A percentile compares a stretch with the other conserved stretches of the same genome.
Conservation (phyloP, 768 basidiomycete genomes). For the Suillus americanus region DNA sequence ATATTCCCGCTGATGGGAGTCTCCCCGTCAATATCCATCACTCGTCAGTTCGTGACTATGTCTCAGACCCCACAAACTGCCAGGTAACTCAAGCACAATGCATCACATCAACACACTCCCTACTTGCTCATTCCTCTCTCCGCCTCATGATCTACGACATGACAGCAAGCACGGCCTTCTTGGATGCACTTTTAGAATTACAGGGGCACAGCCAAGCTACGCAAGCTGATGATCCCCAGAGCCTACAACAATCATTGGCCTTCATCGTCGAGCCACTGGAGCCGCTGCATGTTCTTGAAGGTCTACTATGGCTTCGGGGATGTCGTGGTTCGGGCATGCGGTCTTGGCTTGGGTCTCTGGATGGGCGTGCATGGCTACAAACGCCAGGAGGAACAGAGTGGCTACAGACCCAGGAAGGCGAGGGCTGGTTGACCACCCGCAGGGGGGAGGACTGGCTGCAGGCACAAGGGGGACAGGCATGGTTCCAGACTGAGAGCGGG, state of each 20-base stretch:
- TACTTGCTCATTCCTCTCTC: not conserved
- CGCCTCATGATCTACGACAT: not conserved
- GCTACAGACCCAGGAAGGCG: too few species aligned
- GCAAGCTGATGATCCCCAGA: not conserved
- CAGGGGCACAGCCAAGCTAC: not conserved
- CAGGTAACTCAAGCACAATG: not conserved
- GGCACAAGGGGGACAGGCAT: too few species aligned
- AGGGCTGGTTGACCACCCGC: too few species aligned
- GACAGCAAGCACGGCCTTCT: not conserved
- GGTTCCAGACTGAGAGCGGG: too few species aligned
- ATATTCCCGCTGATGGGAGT: not conserved
- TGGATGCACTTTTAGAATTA: not conserved
- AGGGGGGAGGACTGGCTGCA: too few species aligned
- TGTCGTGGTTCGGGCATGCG: not conserved
- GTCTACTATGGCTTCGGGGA: not conserved
- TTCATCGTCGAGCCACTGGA: not conserved
- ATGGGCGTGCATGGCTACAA: not conserved
- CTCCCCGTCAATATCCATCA: not conserved
- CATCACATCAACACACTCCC: not conserved
- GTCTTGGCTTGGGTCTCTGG: not conserved
- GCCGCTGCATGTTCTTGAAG: not conserved
- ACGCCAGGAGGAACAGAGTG: too few species aligned
- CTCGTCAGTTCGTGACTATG: not conserved
- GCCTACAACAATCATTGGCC: not conserved
- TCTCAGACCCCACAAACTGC: not conserved